phyloP scores from a whole-genome alignment of 129 eudicot genomes.

The Saposhnikovia divaricata region DNA sequence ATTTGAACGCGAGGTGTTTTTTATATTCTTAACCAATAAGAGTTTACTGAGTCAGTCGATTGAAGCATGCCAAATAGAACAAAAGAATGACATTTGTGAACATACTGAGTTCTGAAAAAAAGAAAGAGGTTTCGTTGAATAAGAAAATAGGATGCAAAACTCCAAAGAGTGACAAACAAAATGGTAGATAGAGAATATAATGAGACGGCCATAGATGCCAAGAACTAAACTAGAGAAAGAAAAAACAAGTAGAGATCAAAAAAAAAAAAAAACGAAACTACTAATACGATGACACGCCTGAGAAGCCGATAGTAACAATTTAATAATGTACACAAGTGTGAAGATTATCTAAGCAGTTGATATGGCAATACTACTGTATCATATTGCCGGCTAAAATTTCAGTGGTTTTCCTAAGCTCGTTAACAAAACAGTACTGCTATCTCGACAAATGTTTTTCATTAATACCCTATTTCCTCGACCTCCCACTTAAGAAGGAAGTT shows the following conservation, averaged over 20 bases:
- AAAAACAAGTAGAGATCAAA: background rate
- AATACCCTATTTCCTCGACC: background rate
- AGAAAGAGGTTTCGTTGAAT: background rate
- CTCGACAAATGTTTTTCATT: background rate
- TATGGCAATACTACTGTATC: background rate
- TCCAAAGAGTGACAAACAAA: background rate
- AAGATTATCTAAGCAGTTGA: background rate
- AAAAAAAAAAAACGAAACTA: background rate
- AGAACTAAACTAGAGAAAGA: background rate
- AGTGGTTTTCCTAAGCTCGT: background rate
- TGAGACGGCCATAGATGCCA: slow-evolving; percentile 1
- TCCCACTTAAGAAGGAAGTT: background rate
- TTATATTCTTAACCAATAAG: background rate
- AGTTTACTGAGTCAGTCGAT: background rate
- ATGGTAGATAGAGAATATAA: background rate
- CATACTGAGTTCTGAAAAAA: background rate
- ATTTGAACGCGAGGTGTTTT: background rate
- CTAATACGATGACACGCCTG: background rate
- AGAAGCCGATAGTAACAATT: background rate
- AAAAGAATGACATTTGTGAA: background rate
- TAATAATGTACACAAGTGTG: background rate
- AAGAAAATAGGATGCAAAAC: background rate
- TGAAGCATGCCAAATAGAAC: background rate
- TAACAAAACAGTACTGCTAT: too few relatives aligned
- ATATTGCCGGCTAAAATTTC: background rate